Evolutionary conservation across 345 rosid genomes (phyloP).

Genomic region (Cardamine occulta): DNA sequence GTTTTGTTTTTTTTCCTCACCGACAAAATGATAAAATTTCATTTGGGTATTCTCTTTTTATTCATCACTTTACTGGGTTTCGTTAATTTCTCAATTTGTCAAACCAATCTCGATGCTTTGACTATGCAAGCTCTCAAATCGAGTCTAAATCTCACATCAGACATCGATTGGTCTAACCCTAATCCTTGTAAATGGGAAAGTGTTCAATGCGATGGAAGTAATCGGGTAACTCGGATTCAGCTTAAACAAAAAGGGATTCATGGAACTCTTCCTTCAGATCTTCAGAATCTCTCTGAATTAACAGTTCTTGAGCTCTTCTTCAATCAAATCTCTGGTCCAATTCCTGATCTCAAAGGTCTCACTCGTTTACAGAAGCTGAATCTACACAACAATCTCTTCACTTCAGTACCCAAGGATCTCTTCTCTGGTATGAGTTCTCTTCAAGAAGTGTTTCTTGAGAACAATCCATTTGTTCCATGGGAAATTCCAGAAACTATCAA

Average conservation of each 20-base stretch:
- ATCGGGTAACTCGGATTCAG: slow-evolving; percentile 60
- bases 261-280: slow-evolving; percentile 63
- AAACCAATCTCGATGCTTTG: slow-evolving; percentile 31
- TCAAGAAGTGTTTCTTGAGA: slow-evolving; percentile 46
- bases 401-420: slow-evolving; percentile 59
- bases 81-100: slow-evolving; percentile 20
- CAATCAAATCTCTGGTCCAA: slow-evolving; percentile 53
- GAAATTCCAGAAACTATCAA: slow-evolving; percentile 54
- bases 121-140: slow-evolving; percentile 45
- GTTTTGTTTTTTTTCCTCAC: background rate
- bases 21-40: slow-evolving; percentile 41
- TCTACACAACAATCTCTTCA: slow-evolving; percentile 53
- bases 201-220: slow-evolving; percentile 45
- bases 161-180: slow-evolving; percentile 61
- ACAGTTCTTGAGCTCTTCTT: slow-evolving; percentile 54
- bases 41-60: slow-evolving; percentile 43
- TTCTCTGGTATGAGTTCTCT: slow-evolving; percentile 60
- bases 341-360: slow-evolving; percentile 66
- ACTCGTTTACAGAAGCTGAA: slow-evolving; percentile 42
- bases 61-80: slow-evolving; percentile 26
- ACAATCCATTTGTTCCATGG: slow-evolving; percentile 59
- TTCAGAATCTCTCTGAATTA: slow-evolving; percentile 53
- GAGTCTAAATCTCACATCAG: slow-evolving; percentile 45
- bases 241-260: slow-evolving; percentile 48
- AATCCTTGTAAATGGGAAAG: slow-evolving; percentile 67